These are phyloP conservation scores for Chrysopogon serrulatus DNA, from an alignment of 176 grass and related monocot species.

Conservation along the genomic window DNA sequence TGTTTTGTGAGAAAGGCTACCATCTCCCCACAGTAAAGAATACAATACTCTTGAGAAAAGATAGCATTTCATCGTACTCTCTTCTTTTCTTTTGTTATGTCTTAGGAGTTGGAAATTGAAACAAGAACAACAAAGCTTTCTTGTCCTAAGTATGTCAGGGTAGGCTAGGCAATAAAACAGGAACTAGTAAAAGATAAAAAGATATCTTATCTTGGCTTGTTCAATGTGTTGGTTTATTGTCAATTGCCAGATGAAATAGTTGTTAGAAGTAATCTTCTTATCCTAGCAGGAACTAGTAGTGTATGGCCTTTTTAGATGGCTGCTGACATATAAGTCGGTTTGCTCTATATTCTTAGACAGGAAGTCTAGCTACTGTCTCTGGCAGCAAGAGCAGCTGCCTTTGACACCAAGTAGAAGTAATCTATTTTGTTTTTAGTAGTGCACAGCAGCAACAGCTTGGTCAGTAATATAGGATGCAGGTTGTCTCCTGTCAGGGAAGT, in stretches of 20 bases:
- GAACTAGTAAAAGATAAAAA: neutral
- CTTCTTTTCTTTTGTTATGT: neutral
- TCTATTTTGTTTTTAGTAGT: neutral
- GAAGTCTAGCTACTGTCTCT: neutral
- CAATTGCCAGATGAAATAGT: neutral
- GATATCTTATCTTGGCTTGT: neutral
- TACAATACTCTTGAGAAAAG: neutral
- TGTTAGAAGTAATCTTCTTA: neutral
- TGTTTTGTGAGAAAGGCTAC: neutral
- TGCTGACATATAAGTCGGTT: neutral
- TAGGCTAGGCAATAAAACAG: neutral
- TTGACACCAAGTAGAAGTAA: too few relatives aligned
- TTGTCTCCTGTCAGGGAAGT: neutral
- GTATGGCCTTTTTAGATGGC: neutral
- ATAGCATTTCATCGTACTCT: neutral
- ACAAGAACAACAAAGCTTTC: neutral
- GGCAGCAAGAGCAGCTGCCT: too few relatives aligned
- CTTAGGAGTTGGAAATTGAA: neutral
- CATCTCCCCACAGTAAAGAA: neutral
- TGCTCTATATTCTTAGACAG: neutral
- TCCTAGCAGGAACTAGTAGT: neutral
- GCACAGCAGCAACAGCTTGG: neutral
- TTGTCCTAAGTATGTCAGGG: neutral
- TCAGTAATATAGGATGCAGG: neutral
- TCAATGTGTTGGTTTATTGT: neutral